phyloP scores from a whole-genome alignment of 2,329 filamentous ascomycete species.

The Aspergillus awamori region DNA sequence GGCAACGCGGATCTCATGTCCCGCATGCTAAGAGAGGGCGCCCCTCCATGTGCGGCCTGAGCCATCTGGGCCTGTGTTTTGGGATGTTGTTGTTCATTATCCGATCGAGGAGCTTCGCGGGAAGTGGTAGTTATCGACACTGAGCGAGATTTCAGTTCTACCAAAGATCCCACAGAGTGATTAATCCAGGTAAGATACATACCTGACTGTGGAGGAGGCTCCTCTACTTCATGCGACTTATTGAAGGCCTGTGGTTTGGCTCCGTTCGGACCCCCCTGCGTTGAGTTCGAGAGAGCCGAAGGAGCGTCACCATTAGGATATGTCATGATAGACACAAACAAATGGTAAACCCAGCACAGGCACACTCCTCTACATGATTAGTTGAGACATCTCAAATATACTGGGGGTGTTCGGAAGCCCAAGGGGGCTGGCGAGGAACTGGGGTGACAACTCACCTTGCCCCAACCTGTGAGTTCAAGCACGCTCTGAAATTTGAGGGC shows the following conservation, averaged over 20 bases:
- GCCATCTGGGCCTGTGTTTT: constrained; percentile 22
- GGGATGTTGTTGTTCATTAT: constrained; percentile 25
- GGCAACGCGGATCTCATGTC: constrained; percentile 36
- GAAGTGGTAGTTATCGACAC: constrained; percentile 11
- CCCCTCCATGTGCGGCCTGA: constrained; percentile 24
- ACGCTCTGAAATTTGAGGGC: neutral
- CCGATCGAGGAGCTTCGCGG: constrained; percentile 15
- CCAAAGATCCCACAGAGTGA: neutral
- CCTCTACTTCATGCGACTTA: constrained; percentile 4
- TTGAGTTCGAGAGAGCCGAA: constrained; percentile 10
- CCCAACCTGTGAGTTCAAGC: neutral
- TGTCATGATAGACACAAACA: constrained; percentile 11
- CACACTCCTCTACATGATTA: neutral
- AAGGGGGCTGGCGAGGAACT: neutral
- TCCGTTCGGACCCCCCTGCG: constrained; percentile 4
- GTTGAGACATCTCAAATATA: neutral
- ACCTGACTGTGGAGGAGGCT: constrained; percentile 14
- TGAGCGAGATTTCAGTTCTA: constrained; percentile 11
- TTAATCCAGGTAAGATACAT: constrained; percentile 4
- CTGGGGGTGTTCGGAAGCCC: neutral
- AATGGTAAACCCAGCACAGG: neutral
- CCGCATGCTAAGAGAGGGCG: constrained; percentile 31
- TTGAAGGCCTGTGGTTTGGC: neutral
- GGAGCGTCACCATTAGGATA: constrained; percentile 19
- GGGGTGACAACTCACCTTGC: constrained; percentile 12